Base-by-base conservation (phyloP, 1,139 yeast genomes). In the Taphrina deformans region DNA sequence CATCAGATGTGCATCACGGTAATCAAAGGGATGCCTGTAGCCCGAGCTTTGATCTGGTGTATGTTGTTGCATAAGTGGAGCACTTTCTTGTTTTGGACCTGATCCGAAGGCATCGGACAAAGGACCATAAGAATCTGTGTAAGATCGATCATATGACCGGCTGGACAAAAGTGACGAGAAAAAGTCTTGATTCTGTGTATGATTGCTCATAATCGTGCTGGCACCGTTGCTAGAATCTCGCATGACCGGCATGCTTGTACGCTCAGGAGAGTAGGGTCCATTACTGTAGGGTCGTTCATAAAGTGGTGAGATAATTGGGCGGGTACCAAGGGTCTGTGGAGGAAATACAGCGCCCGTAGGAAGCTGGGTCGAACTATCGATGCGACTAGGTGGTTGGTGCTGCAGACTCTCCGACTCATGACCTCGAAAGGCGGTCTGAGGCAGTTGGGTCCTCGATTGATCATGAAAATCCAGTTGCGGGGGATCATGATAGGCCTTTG, bases 131-230 rank as follows among this genome's bases (percentile, higher is more conserved):
- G 41, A 38, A 12, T 38, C 41, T 12, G 41, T 12, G 27, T 44
- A 44, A 3, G 48, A n/a, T 44, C 27, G 48, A n/a, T 10, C 23
- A 4, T 52, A 40, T 14, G 63, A 29, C 16, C 26, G 50, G n/a
- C n/a, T 44, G 3, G 55, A 27, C 18, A 59, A 23, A 18, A 59
- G 38, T 16, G 56, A 48, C 16, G 56, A 48, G 27, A 59, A 59
- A n/a, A 59, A 59, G 40, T 59, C 63, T 38, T 59, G 63, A 50
- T 59, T 59, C 27, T 59, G 63, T 27, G 63, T 52, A 50, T 59
- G 63, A 40, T 59, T 48, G 14, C 24, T 40, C 41, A 59, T 10
- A 16, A 59, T 59, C 9, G 50, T 14, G 40, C 29, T 40, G 2
- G 38, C 16, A 26, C 56, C 56, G 5, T 26, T n/a, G 12, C 55